These are phyloP conservation scores for Elsinoe fawcettii DNA, from an alignment of 2,329 filamentous ascomycete species.

Conservation along the genomic window DNA sequence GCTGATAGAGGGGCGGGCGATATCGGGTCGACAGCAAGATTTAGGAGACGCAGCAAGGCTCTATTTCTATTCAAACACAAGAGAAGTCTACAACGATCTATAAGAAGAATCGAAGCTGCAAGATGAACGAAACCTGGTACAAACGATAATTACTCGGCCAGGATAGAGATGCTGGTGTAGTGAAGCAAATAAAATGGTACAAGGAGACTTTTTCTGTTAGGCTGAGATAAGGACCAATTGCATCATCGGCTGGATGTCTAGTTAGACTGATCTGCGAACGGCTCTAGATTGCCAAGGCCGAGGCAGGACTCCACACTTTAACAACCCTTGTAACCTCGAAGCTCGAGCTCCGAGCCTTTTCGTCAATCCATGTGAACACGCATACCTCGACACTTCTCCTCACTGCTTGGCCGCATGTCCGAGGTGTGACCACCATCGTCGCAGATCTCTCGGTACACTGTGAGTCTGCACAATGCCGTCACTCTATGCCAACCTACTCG, in stretches of 20 bases:
- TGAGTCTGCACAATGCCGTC: conserved; percentile 36
- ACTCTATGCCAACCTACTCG: conserved; percentile 77
- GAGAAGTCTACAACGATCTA: not conserved
- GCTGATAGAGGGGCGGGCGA: not conserved
- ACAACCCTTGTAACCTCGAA: not conserved
- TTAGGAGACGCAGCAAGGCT: not conserved
- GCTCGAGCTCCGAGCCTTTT: not conserved
- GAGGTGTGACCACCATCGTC: not conserved
- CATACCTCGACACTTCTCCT: not conserved
- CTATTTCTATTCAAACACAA: not conserved
- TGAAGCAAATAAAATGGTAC: conserved; percentile 3
- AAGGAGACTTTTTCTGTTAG: not conserved
- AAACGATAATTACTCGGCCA: conserved; percentile 6
- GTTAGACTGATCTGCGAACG: not conserved
- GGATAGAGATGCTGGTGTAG: not conserved
- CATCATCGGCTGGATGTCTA: not conserved
- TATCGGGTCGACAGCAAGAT: not conserved
- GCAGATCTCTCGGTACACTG: not conserved
- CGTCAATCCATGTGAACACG: not conserved
- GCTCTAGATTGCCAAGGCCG: not conserved
- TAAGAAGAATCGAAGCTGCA: not conserved
- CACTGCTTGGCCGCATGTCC: not conserved
- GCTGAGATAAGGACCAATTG: not conserved
- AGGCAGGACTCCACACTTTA: conserved; percentile 1
- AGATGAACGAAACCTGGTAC: not conserved